phyloP scores from a whole-genome alignment of 768 basidiomycete species.

The Leccinum olivaceopallidum region DNA sequence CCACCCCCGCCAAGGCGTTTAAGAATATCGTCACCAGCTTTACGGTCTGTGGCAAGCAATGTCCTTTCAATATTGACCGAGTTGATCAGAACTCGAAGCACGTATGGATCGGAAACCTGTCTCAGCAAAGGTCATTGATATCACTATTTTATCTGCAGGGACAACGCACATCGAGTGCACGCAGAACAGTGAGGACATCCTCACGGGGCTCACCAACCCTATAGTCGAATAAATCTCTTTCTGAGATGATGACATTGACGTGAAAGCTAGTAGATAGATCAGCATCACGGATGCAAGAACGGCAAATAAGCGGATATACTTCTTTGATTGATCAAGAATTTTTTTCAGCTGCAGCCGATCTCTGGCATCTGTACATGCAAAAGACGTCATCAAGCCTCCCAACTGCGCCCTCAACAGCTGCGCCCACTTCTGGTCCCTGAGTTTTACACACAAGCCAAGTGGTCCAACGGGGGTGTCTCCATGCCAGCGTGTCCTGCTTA shows the following conservation, averaged over 20 bases:
- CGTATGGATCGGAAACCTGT: conserved; percentile 73
- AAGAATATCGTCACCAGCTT: conserved; percentile 59
- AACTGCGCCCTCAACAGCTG: conserved; percentile 65
- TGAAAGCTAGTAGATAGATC: conserved; percentile 40
- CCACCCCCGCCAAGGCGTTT: conserved; percentile 47
- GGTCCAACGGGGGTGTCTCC: conserved; percentile 77
- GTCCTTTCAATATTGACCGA: conserved; percentile 66
- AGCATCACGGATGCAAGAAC: conserved; percentile 4
- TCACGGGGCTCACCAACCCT: conserved; percentile 66
- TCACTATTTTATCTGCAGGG: neutral
- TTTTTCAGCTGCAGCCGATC: conserved; percentile 60
- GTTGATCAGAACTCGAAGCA: conserved; percentile 83
- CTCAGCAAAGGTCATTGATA: neutral
- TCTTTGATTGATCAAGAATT: conserved; percentile 58
- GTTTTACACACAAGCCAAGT: conserved; percentile 74
- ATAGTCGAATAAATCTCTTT: conserved; percentile 82
- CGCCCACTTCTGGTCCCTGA: conserved; percentile 69
- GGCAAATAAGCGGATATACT: conserved; percentile 46
- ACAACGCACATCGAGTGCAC: conserved; percentile 69
- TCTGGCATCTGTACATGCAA: conserved; percentile 68
- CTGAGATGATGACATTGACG: conserved; percentile 58
- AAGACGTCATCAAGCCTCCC: conserved; percentile 58
- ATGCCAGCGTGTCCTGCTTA: conserved; percentile 55
- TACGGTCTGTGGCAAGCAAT: conserved; percentile 64
- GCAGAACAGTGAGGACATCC: conserved; percentile 70